Evolutionary conservation across 1,284 basidiomycete species (phyloP).

Genomic region (Omphalotus olearius): DNA sequence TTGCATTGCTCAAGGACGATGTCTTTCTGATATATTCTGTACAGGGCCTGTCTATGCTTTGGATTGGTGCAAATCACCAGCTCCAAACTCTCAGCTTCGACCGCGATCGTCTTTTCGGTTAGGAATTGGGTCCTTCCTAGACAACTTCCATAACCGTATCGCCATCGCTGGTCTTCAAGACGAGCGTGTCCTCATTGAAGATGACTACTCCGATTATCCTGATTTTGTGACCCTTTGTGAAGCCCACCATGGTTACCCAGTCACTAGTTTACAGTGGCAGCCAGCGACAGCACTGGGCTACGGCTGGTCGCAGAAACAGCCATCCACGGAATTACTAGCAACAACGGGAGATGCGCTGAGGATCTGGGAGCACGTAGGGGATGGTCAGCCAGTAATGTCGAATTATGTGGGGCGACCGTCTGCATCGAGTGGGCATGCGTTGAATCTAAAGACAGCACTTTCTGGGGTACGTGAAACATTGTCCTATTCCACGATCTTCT

Average conservation of each 20-base stretch:
- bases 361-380: constrained; percentile 80
- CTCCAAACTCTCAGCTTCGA: constrained; percentile 65
- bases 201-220: constrained; percentile 74
- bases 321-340: constrained; percentile 74
- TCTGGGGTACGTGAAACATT: constrained; percentile 68
- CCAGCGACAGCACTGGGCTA: constrained; percentile 60
- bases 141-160: constrained; percentile 78
- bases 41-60: constrained; percentile 79
- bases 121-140: constrained; percentile 74
- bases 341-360: constrained; percentile 88
- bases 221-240: constrained; percentile 82
- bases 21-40: neutral
- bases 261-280: constrained; percentile 81
- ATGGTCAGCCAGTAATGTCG: constrained; percentile 51
- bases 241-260: constrained; percentile 79
- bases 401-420: constrained; percentile 71
- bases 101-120: constrained; percentile 78
- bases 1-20: neutral
- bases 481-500: constrained; percentile 10
- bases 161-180: constrained; percentile 80
- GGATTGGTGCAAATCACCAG: constrained; percentile 81
- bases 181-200: constrained; percentile 77
- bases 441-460: constrained; percentile 64
- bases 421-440: constrained; percentile 46
- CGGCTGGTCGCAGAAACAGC: constrained; percentile 60